Percentiles rank a stretch among this genome's conserved stretches.
Conservation (phyloP, 371 early-diverging fungal genomes). For the Conidiobolus coronatus region DNA sequence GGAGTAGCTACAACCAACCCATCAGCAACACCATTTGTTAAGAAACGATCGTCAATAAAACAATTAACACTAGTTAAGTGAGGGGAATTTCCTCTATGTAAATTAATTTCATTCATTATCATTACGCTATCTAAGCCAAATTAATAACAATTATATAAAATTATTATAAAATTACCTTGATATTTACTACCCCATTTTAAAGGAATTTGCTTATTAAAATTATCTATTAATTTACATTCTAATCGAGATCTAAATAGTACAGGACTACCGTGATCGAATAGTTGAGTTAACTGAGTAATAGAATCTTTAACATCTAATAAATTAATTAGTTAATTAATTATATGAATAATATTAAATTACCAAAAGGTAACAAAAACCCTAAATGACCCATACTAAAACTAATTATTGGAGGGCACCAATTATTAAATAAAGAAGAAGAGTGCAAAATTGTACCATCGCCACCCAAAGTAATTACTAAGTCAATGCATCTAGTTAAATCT, state of each 20-base stretch:
- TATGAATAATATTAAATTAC: slow-evolving; percentile 11
- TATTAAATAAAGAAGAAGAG: slow-evolving; percentile 58
- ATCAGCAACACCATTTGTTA: slow-evolving; percentile 67
- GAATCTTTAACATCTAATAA: slow-evolving; percentile 32
- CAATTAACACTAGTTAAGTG: slow-evolving; percentile 59
- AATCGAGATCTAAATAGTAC: slow-evolving; percentile 51
- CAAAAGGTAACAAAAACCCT: slow-evolving; percentile 71
- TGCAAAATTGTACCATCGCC: slow-evolving; percentile 93
- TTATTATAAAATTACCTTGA: neutral
- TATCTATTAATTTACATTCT: slow-evolving; percentile 32
- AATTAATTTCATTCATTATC: slow-evolving; percentile 68
- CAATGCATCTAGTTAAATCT: slow-evolving; percentile 33
- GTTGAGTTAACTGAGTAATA: slow-evolving; percentile 22
- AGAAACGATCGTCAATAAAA: slow-evolving; percentile 44
- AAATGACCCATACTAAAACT: slow-evolving; percentile 82
- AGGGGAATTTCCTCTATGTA: slow-evolving; percentile 71
- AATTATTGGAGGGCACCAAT: slow-evolving; percentile 64
- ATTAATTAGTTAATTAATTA: too few species aligned
- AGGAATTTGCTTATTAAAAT: slow-evolving; percentile 20
- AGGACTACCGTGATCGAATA: slow-evolving; percentile 31
- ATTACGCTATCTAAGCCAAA: slow-evolving; percentile 10
- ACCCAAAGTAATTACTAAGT: slow-evolving; percentile 80
- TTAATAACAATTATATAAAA: neutral
- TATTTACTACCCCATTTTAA: neutral
- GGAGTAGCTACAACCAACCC: slow-evolving; percentile 72